Evolutionary conservation across 176 grass and related monocot genomes (phyloP), one percentile per base, ranked within the genome.

Genomic region (Musa itinerans): DNA sequence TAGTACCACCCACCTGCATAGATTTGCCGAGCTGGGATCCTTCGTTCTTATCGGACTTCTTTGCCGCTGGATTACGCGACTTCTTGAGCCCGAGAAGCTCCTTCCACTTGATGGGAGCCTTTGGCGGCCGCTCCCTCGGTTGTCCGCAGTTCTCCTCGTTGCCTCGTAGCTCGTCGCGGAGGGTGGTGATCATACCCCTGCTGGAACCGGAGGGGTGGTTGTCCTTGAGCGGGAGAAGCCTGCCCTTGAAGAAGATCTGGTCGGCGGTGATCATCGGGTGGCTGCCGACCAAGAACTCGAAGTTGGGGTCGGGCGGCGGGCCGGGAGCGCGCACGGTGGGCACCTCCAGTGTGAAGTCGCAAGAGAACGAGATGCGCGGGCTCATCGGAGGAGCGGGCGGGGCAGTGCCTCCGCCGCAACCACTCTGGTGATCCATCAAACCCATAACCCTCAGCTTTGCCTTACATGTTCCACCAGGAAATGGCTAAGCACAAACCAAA

Each of bases 311-410:
- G 3, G 85, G 83, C 8, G 80, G 76, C 0, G 74, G 61, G 0
- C 74, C 63, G 1, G 72, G 67, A 29, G 29, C 69, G 13, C 67
- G 20, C 54, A 22, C 54, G 2, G 78, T 71, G 11, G 89, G 94
- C 82, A 78, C 87, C 65, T 99, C 95, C 9, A 94, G 81, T 16
- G 83, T 81, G 86, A 99, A 99, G 83, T 99, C 91, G 65, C 89
- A 89, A 76, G 96, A 95, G 86, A 99, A 99, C 73, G 91, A 95
- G 71, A 99, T 99, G 74, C 91, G 89, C 15, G 96, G 96, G 74
- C 87, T 86, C 77, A 91, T 74, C 23, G 63, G 80, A 73, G 66
- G 73, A 52, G 79, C 8, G 14, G 68, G 43, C 34, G 68, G 68
- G 16, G 34, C 68, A 48, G 43, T 12, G 68, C 25, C 63, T 22